A percentile compares a stretch with the other conserved stretches of the same genome.
Conservation (phyloP, 371 early-diverging fungal species). For the Syncephalastrum contaminatum region DNA sequence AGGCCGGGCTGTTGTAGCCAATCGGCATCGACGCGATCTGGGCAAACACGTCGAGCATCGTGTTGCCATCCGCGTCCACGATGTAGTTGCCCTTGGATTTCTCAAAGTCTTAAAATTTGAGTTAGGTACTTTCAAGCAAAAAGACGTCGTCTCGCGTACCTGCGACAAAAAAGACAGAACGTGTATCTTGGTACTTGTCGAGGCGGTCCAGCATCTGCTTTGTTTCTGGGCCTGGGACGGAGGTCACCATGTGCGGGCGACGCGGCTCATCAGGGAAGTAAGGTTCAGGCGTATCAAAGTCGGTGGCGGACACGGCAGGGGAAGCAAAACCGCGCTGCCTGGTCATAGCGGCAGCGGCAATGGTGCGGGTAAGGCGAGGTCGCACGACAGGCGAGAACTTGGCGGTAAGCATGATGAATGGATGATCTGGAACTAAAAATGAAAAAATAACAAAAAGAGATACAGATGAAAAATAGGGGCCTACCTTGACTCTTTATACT, state of each 20-base stretch:
- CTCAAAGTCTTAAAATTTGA: conserved; percentile 47
- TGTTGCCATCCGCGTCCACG: conserved; percentile 74
- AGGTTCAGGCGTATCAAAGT: conserved; percentile 3
- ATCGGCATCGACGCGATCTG: conserved; percentile 80
- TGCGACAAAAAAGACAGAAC: conserved; percentile 47
- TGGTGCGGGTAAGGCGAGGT: no score
- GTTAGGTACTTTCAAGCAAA: neutral
- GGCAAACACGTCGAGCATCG: conserved; percentile 66
- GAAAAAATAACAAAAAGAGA: no score
- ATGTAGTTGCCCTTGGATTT: conserved; percentile 77
- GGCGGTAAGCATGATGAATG: no score
- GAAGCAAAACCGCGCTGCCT: no score
- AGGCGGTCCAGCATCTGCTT: conserved; percentile 30
- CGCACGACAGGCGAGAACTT: no score
- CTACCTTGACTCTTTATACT: no score
- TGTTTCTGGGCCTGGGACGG: conserved; percentile 47
- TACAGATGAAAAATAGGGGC: no score
- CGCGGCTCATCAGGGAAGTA: conserved; percentile 41
- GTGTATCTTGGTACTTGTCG: conserved; percentile 45
- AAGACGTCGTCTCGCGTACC: conserved; percentile 21
- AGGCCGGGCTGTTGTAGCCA: conserved; percentile 71
- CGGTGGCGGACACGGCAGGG: no score
- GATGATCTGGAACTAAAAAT: no score
- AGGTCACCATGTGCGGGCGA: conserved; percentile 30
- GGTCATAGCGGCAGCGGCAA: no score